These are phyloP conservation scores for Favolaschia claudopus DNA, from an alignment of 768 basidiomycete genomes.

Conservation along the genomic window DNA sequence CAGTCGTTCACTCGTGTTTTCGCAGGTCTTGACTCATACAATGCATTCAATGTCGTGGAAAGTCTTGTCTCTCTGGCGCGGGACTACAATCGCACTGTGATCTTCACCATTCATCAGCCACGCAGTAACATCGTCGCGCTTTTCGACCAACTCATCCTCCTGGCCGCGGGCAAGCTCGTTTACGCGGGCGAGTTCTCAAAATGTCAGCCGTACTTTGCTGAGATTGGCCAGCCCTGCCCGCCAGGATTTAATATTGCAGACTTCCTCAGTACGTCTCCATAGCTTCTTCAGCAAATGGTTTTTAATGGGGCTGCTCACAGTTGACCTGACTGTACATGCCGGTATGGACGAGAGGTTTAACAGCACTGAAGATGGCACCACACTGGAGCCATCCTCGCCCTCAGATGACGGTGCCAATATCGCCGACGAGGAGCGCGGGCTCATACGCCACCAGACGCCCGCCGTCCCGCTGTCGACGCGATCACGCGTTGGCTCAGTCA, in stretches of 20 bases:
- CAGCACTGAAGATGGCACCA: slow-evolving; percentile 46
- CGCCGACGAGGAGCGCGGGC: slow-evolving; percentile 76
- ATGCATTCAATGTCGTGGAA: slow-evolving; percentile 94
- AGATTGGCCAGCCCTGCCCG: slow-evolving; percentile 86
- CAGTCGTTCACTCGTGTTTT: background rate
- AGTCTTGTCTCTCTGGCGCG: slow-evolving; percentile 84
- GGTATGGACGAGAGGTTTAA: slow-evolving; percentile 41
- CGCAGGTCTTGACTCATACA: slow-evolving; percentile 90
- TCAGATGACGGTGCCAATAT: slow-evolving; percentile 51
- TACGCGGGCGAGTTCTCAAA: slow-evolving; percentile 82
- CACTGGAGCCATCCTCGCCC: slow-evolving; percentile 49
- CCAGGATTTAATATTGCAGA: slow-evolving; percentile 97
- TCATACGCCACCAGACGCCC: slow-evolving; percentile 37
- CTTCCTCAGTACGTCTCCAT: slow-evolving; percentile 77
- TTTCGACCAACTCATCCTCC: slow-evolving; percentile 89
- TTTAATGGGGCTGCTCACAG: slow-evolving; percentile 40
- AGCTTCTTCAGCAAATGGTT: background rate
- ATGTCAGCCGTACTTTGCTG: slow-evolving; percentile 83
- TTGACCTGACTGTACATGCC: slow-evolving; percentile 77
- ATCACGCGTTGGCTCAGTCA: slow-evolving; percentile 45
- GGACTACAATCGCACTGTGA: slow-evolving; percentile 91
- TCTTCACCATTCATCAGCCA: slow-evolving; percentile 99
- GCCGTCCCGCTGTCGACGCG: slow-evolving; percentile 46
- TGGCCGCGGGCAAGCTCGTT: slow-evolving; percentile 84
- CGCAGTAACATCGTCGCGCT: slow-evolving; percentile 96